phyloP scores from a whole-genome alignment of 768 basidiomycete species.

The Suillus plorans region DNA sequence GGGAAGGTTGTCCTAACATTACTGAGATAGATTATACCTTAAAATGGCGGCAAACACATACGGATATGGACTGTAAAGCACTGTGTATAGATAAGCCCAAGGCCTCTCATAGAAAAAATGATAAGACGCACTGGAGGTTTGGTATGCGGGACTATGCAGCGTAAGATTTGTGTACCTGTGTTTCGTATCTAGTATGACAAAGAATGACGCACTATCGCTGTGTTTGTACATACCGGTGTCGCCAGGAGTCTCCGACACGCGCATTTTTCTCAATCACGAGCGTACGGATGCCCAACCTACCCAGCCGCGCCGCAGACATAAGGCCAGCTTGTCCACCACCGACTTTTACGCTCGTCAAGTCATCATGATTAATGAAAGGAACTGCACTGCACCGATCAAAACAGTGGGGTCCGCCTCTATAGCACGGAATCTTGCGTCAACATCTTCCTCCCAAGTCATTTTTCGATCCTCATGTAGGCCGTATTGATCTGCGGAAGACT shows the following conservation, averaged over 20 bases:
- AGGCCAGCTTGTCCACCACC: not conserved
- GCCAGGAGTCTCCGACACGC: not conserved
- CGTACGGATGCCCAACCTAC: not conserved
- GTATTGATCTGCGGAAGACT: not conserved
- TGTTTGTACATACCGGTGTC: not conserved
- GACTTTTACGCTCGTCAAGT: not conserved
- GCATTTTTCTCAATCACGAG: not conserved
- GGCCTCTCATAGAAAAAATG: not conserved
- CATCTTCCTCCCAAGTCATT: not conserved
- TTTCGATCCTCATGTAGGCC: not conserved
- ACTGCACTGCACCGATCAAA: not conserved
- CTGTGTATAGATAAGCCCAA: not conserved
- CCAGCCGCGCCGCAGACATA: not conserved
- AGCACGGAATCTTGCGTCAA: not conserved
- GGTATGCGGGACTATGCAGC: not conserved
- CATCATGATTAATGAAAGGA: not conserved
- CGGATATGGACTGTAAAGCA: not conserved
- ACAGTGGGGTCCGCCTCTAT: not conserved
- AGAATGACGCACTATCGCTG: not conserved
- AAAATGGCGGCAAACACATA: not conserved
- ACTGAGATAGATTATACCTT: not conserved
- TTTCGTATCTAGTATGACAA: not conserved
- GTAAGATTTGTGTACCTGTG: not conserved
- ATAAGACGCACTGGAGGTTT: not conserved
- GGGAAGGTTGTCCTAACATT: not conserved